Evolutionary conservation across 176 grass and related monocot species (phyloP), one percentile per base, ranked within the genome.

Genomic region (Ensete ventricosum): DNA sequence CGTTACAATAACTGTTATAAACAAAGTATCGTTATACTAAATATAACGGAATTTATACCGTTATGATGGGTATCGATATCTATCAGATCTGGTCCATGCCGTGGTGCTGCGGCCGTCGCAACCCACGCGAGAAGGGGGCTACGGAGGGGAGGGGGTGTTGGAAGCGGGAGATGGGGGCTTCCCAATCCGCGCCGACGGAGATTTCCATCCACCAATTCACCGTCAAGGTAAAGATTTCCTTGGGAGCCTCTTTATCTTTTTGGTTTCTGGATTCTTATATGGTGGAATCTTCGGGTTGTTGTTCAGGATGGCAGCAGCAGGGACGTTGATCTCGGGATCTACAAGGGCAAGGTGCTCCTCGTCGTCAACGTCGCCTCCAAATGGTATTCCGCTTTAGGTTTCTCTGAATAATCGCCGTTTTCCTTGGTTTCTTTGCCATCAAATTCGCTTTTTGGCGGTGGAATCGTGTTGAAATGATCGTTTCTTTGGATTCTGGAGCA

Each of bases 301-400:
- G 80, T 69, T 79, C 80, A 94, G 95, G 95, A 99, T 86, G 51
- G 82, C 83, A 91, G 57, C 82, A 88, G 90, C 29, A 89, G 85
- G 69, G 86, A 89, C 59, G 88, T 89, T 69, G 75, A 81, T 86
- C 81, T 99, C 62, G 90, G 82, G 75, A 81, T 25, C 26, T 99
- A 86, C 81, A 94, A 94, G 88, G 90, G 88, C 59, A 94, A 94
- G 83, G 90, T 86, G 64, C 95, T 99, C 72, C 84, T 99, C 29
- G 82, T 99, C 21, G 95, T 98, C 20, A 99, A 99, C 62, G 88
- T 99, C 69, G 90, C 90, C 75, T 99, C 90, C 79, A 99, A 94
- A 91, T 94, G 95, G 90, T 94, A 84, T 54, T 69, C 20, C 52
- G 9, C 64, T 72, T 11, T 67, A 23, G 12, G 20, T 59, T 19